Percentiles rank a stretch among this genome's conserved stretches.
Evolutionary conservation across 1,139 yeast genomes (phyloP).

Genomic region (Geotrichum phurueaensis): DNA sequence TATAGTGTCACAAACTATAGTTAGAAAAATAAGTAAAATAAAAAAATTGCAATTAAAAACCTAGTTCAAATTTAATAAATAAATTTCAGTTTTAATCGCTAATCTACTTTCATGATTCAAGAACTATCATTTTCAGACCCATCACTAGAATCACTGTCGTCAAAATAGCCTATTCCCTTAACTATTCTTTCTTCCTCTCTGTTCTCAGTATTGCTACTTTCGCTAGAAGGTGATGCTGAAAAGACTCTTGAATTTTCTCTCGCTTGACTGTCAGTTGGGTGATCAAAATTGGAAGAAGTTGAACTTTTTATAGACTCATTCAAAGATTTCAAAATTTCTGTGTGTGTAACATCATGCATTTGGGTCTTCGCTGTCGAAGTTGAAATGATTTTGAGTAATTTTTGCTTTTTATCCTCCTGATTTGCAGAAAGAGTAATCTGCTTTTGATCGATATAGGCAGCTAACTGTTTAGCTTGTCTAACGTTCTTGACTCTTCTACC

Average conservation of each 20-base stretch:
- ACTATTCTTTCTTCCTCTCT: background rate
- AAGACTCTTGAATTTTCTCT: background rate
- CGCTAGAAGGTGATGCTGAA: background rate
- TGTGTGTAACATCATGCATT: constrained; percentile 1
- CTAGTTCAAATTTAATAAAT: too few species aligned
- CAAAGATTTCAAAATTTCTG: constrained; percentile 6
- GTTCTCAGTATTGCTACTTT: background rate
- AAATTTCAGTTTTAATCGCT: too few species aligned
- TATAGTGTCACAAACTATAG: too few species aligned
- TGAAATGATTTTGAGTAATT: background rate
- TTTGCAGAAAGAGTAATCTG: background rate
- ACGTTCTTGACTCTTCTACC: constrained; percentile 37
- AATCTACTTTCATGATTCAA: background rate
- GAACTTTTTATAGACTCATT: constrained; percentile 9
- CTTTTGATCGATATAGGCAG: constrained; percentile 10
- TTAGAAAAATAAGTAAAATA: too few species aligned
- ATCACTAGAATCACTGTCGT: background rate
- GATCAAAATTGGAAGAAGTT: background rate
- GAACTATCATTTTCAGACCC: background rate
- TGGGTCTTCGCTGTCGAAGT: background rate
- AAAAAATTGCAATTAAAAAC: too few species aligned
- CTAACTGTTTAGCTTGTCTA: constrained; percentile 33
- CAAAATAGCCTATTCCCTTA: background rate
- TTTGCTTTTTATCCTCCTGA: constrained; percentile 6
- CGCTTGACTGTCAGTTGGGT: background rate